phyloP scores from a whole-genome alignment of 352 stramenopile species.

The Globisporangium paddicum region DNA sequence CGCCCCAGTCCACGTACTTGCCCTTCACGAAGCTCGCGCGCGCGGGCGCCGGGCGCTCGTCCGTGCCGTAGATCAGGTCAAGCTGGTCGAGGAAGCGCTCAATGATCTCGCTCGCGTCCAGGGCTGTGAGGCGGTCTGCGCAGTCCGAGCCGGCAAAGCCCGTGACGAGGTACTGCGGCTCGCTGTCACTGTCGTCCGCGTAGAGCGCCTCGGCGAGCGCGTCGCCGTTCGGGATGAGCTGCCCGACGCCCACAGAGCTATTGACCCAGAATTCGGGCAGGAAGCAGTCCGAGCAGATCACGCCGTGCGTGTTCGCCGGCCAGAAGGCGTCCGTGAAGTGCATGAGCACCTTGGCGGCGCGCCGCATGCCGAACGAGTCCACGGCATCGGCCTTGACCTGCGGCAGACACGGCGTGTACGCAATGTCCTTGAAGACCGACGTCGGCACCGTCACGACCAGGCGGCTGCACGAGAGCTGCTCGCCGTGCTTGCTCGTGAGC shows the following conservation, averaged over 20 bases:
- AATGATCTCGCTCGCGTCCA: slow-evolving; percentile 52
- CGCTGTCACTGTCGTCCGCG: slow-evolving; percentile 6
- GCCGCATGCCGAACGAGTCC: slow-evolving; percentile 68
- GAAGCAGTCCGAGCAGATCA: slow-evolving; percentile 82
- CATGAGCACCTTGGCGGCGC: slow-evolving; percentile 71
- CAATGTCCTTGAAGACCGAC: slow-evolving; percentile 71
- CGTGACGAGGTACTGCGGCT: slow-evolving; percentile 68
- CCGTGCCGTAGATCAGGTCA: slow-evolving; percentile 68
- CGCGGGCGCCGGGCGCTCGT: slow-evolving; percentile 47
- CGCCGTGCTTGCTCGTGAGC: slow-evolving; percentile 47
- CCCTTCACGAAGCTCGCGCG: slow-evolving; percentile 60
- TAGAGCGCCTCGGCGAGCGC: slow-evolving; percentile 12
- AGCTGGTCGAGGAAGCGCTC: slow-evolving; percentile 64
- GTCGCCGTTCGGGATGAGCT: slow-evolving; percentile 54
- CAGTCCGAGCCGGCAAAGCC: slow-evolving; percentile 67
- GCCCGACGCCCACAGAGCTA: slow-evolving; percentile 56
- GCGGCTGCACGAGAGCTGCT: slow-evolving; percentile 50
- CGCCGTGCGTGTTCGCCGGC: slow-evolving; percentile 64
- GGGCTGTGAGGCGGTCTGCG: slow-evolving; percentile 41
- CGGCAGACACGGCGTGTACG: slow-evolving; percentile 56
- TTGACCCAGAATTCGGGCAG: slow-evolving; percentile 85
- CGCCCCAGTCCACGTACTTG: slow-evolving; percentile 76
- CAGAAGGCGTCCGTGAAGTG: slow-evolving; percentile 66
- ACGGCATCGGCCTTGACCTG: slow-evolving; percentile 52
- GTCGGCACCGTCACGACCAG: slow-evolving; percentile 77